A percentile compares a stretch with the other conserved stretches of the same genome.
Evolutionary conservation across 2,329 filamentous ascomycete genomes (phyloP).

Genomic region (Dactylonectria estremocensis): DNA sequence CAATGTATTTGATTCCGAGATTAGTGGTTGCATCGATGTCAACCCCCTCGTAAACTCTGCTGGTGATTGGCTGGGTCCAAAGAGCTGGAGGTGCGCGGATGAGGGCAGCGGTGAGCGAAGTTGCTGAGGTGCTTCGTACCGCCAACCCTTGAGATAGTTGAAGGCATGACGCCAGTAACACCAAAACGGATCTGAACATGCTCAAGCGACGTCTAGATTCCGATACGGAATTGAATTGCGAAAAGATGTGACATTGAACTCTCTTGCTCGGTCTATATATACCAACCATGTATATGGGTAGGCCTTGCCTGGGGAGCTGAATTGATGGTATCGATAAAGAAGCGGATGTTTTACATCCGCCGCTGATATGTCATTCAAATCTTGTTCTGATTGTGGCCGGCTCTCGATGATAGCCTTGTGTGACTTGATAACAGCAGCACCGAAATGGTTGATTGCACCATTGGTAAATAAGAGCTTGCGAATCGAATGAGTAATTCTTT

Average conservation of each 20-base stretch:
- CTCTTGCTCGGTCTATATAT: not conserved
- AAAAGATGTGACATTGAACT: not conserved
- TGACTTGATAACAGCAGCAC: not conserved
- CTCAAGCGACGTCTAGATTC: not conserved
- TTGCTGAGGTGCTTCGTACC: not conserved
- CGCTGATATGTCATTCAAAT: not conserved
- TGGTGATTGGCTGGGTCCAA: conserved; percentile 16
- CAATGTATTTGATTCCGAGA: conserved; percentile 14
- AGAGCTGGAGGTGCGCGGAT: conserved; percentile 18
- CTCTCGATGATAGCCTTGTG: too few relatives aligned
- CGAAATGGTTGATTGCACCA: not conserved
- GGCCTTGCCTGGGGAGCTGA: not conserved
- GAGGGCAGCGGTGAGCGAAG: conserved; percentile 12
- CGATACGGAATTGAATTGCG: not conserved
- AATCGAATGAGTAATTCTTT: not conserved
- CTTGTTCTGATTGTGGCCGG: not conserved
- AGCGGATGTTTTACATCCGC: not conserved
- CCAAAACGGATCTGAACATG: not conserved
- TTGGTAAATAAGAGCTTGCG: not conserved
- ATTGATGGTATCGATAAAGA: not conserved
- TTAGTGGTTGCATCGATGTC: conserved; percentile 18
- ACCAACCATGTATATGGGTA: not conserved
- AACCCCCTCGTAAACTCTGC: conserved; percentile 13
- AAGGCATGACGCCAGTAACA: not conserved
- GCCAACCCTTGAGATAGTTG: not conserved